phyloP scores from a whole-genome alignment of 441 rosid genomes.

The Aleurites moluccanus region DNA sequence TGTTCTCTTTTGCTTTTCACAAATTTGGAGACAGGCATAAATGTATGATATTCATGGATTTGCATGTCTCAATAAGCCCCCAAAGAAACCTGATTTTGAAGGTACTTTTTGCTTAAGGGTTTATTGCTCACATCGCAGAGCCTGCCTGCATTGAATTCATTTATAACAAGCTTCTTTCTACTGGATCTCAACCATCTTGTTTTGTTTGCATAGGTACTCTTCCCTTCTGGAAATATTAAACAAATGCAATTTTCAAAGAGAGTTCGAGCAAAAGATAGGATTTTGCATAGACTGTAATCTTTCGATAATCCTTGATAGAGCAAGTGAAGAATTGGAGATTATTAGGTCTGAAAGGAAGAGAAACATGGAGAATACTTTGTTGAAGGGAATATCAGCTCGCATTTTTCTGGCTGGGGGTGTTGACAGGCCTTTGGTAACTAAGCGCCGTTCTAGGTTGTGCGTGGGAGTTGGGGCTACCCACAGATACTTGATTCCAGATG shows the following conservation, averaged over 20 bases:
- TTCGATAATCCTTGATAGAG: conserved; percentile 67
- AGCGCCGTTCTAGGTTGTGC: conserved; percentile 80
- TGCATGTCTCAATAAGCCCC: conserved; percentile 20
- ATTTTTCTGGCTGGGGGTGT: conserved; percentile 73
- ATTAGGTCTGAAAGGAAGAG: conserved; percentile 72
- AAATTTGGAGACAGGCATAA: conserved; percentile 11
- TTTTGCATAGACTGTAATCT: conserved; percentile 82
- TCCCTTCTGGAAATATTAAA: conserved; percentile 62
- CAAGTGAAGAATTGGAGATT: conserved; percentile 85
- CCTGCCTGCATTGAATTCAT: conserved; percentile 20
- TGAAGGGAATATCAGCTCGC: conserved; percentile 53
- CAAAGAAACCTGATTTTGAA: conserved; percentile 16
- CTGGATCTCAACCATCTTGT: conserved; percentile 23
- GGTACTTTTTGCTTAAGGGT: conserved; percentile 5
- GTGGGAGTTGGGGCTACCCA: conserved; percentile 74
- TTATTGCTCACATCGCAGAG: not conserved
- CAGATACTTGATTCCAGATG: conserved; percentile 63
- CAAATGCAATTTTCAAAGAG: conserved; percentile 54
- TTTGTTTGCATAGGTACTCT: conserved; percentile 40
- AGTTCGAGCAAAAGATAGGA: conserved; percentile 62
- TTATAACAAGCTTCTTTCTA: not conserved
- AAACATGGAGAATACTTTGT: conserved; percentile 59
- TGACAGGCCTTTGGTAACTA: conserved; percentile 64
- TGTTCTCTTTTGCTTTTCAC: conserved; percentile 7
- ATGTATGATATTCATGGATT: conserved; percentile 20